phyloP scores from a whole-genome alignment of 2,329 filamentous ascomycete species.

The Coniosporium tulheliwenetii region DNA sequence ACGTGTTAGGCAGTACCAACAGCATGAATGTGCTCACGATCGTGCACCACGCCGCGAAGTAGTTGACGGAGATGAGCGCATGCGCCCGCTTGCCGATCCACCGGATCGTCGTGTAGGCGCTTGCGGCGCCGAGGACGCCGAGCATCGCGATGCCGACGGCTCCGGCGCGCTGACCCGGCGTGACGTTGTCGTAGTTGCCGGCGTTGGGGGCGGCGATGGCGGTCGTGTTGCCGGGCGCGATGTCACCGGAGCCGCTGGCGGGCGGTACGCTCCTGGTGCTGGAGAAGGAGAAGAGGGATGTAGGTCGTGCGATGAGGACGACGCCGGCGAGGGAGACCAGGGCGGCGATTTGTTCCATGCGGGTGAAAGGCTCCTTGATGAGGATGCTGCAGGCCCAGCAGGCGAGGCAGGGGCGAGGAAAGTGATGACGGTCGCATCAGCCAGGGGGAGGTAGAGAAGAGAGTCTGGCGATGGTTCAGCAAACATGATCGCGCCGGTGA shows the following conservation, averaged over 20 bases:
- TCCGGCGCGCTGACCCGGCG: conserved; percentile 47
- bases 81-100: conserved; percentile 70
- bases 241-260: conserved; percentile 16
- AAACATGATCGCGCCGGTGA: conserved; percentile 24
- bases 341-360: conserved; percentile 60
- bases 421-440: conserved; percentile 79
- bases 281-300: conserved; percentile 32
- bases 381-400: conserved; percentile 68
- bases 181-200: conserved; percentile 28
- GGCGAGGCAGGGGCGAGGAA: conserved; percentile 70
- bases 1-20: conserved; percentile 35
- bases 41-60: conserved; percentile 58
- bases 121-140: conserved; percentile 61
- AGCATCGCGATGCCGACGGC: conserved; percentile 60
- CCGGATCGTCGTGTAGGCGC: conserved; percentile 60
- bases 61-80: conserved; percentile 72
- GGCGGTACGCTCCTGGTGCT: conserved; percentile 12
- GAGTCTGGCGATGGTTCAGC: conserved; percentile 28
- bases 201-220: conserved; percentile 12
- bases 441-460: conserved; percentile 64
- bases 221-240: conserved; percentile 15
- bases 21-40: conserved; percentile 51
- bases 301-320: conserved; percentile 64
- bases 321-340: conserved; percentile 65
- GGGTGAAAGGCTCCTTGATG: conserved; percentile 62